phyloP scores from a whole-genome alignment of 192 early-diverging fungal species.

The Coemansia sp. region DNA sequence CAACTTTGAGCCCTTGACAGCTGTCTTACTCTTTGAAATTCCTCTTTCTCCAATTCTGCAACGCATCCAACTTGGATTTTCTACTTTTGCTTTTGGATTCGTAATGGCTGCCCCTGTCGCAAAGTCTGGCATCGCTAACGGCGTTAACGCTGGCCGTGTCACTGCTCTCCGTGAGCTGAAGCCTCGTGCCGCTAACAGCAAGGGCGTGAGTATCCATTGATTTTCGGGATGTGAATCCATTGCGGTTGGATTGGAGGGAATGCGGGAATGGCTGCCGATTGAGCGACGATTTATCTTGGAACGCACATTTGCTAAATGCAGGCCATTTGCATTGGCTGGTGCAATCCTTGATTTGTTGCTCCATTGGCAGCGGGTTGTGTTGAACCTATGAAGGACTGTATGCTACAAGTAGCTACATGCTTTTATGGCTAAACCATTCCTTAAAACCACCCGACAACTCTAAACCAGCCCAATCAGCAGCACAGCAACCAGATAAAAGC shows the following conservation, averaged over 20 bases:
- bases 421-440: too few species aligned
- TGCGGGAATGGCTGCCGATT: neutral
- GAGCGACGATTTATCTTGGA: neutral
- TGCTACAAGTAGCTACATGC: too few species aligned
- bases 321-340: too few species aligned
- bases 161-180: slow-evolving; percentile 62
- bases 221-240: slow-evolving; percentile 4
- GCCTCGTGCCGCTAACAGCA: slow-evolving; percentile 32
- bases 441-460: too few species aligned
- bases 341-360: too few species aligned
- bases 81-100: slow-evolving; percentile 5
- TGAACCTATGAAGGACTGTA: too few species aligned
- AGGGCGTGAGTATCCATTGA: slow-evolving; percentile 39
- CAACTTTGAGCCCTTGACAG: neutral
- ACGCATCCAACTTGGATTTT: slow-evolving; percentile 16
- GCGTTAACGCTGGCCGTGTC: slow-evolving; percentile 92
- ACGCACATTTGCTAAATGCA: neutral
- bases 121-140: slow-evolving; percentile 85
- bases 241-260: neutral
- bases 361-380: too few species aligned
- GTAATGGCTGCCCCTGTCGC: slow-evolving; percentile 61
- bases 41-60: slow-evolving; percentile 11
- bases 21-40: neutral
- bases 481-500: neutral
- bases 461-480: neutral